Conservation (phyloP, 768 basidiomycete species). For the Boletus huronensis region DNA sequence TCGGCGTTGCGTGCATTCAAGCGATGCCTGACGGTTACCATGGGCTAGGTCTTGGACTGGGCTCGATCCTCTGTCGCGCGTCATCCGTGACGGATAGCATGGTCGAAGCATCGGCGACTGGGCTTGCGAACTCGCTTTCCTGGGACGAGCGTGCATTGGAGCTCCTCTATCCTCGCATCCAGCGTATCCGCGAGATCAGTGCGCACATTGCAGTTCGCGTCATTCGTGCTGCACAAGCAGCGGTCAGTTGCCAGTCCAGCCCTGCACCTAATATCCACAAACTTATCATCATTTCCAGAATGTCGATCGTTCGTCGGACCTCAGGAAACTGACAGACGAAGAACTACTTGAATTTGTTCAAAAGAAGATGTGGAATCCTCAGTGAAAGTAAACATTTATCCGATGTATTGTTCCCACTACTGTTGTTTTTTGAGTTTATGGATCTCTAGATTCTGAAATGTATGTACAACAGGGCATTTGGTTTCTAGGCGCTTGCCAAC, state of each 20-base stretch:
- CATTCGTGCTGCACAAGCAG: conserved; percentile 76
- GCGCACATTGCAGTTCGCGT: conserved; percentile 69
- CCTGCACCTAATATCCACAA: conserved; percentile 14
- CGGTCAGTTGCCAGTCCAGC: conserved; percentile 42
- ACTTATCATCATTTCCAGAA: conserved; percentile 33
- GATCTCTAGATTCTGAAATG: not conserved
- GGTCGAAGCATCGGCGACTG: conserved; percentile 85
- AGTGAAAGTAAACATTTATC: not conserved
- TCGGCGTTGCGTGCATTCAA: not conserved
- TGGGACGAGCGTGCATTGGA: conserved; percentile 60
- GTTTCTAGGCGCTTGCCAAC: conserved; percentile 46
- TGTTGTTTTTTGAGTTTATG: not conserved
- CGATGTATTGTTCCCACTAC: not conserved
- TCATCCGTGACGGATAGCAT: conserved; percentile 75
- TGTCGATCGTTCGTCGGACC: conserved; percentile 50
- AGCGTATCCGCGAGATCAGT: conserved; percentile 84
- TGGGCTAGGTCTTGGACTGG: conserved; percentile 51
- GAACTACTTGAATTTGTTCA: conserved; percentile 53
- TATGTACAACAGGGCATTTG: conserved; percentile 7
- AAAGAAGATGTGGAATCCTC: conserved; percentile 73
- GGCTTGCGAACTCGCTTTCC: conserved; percentile 72
- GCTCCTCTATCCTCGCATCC: conserved; percentile 80
- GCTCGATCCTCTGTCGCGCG: conserved; percentile 67
- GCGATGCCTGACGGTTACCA: not conserved
- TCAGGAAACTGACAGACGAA: conserved; percentile 55